Base-by-base conservation (phyloP, 768 basidiomycete genomes). In the Crucibulum laeve region DNA sequence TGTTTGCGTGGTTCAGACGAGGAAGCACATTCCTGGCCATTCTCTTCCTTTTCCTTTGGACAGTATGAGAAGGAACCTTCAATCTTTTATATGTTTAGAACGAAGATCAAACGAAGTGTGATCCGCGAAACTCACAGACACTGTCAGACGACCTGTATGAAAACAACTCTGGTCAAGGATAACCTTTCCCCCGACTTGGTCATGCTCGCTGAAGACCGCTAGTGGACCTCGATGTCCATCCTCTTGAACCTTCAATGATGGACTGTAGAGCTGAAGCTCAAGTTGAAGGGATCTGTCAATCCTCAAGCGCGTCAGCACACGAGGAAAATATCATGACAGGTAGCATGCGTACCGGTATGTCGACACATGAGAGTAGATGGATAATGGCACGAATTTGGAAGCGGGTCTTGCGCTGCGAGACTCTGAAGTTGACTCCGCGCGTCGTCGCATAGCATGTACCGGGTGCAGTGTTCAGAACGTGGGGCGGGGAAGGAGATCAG, bases 211-310 rank as follows among this genome's bases (percentile, higher is more conserved):
- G 50, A 82, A 87, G 3, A 86, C 79, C 1, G 84, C 69, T 10
- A 73, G 47, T 10, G 65, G 61, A 3, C 67, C 65, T 25, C 55
- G 54, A 42, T 46, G 47, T 26, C 57, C 55, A 23, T 51, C 57
- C 30, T 63, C 60, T 30, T 69, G 61, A n/a, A 71, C 57, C 54
- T 77, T 79, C 8, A 83, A 61, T n/a, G 74, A 80, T 4, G 80
- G 73, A 43, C 82, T 84, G 44, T 77, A 73, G 21, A 87, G 62
- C 44, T 77, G 76, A 42, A 87, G 67, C 49, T 83, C 77, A 53
- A 85, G 61, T 51, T 77, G 74, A 18, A 70, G 55, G 18, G 78
- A 77, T 18, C 79, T 81, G 34, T 17, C 17, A 21, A 32, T 17
- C 17, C 10, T 24, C 15, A 28, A 28, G n/a, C 40, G 5, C 2